Base-by-base conservation (phyloP, 148 eudicot genomes). In the Cornus kousa region DNA sequence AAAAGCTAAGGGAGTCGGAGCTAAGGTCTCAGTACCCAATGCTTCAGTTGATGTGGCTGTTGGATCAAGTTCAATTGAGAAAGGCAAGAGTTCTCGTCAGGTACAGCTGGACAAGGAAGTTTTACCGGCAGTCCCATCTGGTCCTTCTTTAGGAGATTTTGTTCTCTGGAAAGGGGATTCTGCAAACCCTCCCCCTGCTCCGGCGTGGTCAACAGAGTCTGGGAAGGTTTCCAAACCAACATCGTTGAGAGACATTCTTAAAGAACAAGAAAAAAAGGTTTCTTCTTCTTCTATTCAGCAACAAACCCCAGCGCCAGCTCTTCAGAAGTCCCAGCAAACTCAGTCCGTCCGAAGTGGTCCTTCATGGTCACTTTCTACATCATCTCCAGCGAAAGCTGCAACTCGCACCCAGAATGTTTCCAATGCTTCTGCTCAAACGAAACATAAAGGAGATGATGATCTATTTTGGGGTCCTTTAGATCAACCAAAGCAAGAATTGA, bases 381-480 rank as follows among this genome's bases (percentile, higher is more conserved):
- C 89, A 6, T 77, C 91, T 32, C 91, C 91, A 20, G 83, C 90
- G 37, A 96, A 93, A 86, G 85, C 87, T 72, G 88, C 89, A 66
- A 80, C 92, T 24, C 88, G 95, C 43, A 55, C 81, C 74, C 91
- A 83, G 79, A 83, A 75, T 23, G 76, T 79, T 77, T 74, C 89
- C 19, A 87, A 88, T 57, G 82, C 68, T 73, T 79, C 91, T 48
- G 69, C 89, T 72, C 94, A 89, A 62, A 74, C 88, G 0, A 96
- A 90, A 86, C 72, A 83, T 75, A 91, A 86, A 83, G 97, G 85
- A 33, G 99, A 93, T 69, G 98, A 96, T 84, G 99, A 96, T 80
- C 83, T 96, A 68, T 96, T 96, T 77, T 96, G 99, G 99, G 99
- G 99, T 75, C 97, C 99, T 78, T 74, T 88, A 7, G 97, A 90